These are phyloP conservation scores for Thermochaetoides dissita DNA, from an alignment of 2,329 filamentous ascomycete genomes.

Conservation along the genomic window DNA sequence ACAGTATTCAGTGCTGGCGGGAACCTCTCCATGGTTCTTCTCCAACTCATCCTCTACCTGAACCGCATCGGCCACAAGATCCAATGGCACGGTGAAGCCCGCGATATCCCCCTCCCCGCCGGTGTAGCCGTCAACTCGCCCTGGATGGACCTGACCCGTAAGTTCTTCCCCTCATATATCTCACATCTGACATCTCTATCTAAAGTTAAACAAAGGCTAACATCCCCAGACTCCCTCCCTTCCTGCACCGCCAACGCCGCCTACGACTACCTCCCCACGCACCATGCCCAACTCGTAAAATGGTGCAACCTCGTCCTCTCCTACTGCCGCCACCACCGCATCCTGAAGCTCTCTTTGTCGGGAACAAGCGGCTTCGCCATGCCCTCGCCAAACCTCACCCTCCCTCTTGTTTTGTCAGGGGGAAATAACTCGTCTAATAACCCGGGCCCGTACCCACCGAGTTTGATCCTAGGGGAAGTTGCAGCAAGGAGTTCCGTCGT, in stretches of 20 bases:
- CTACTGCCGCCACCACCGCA: slow-evolving; percentile 66
- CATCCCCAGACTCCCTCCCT: slow-evolving; percentile 30
- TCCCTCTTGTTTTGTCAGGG: no score
- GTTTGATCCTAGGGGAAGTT: no score
- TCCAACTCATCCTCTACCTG: slow-evolving; percentile 56
- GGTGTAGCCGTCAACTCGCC: slow-evolving; percentile 49
- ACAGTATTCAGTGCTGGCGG: slow-evolving; percentile 42
- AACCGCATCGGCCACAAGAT: slow-evolving; percentile 28
- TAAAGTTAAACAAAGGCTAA: no score
- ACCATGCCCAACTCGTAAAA: slow-evolving; percentile 42
- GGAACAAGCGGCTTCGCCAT: slow-evolving; percentile 35
- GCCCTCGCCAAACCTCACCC: slow-evolving; percentile 25
- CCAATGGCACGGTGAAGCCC: slow-evolving; percentile 44
- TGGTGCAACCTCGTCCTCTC: slow-evolving; percentile 77
- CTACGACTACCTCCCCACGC: slow-evolving; percentile 53
- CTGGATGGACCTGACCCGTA: slow-evolving; percentile 57
- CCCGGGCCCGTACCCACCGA: no score
- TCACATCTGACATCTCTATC: no score
- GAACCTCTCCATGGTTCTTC: slow-evolving; percentile 51
- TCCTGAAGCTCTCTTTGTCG: slow-evolving; percentile 59
- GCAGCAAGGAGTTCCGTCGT: slow-evolving; percentile 20
- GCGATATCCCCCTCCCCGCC: slow-evolving; percentile 51
- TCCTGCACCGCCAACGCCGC: slow-evolving; percentile 35
- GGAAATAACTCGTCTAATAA: no score
- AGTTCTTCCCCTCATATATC: no score